Conservation (phyloP, 202 grass and related monocot species). For the Schoenoplectus tabernaemontani region DNA sequence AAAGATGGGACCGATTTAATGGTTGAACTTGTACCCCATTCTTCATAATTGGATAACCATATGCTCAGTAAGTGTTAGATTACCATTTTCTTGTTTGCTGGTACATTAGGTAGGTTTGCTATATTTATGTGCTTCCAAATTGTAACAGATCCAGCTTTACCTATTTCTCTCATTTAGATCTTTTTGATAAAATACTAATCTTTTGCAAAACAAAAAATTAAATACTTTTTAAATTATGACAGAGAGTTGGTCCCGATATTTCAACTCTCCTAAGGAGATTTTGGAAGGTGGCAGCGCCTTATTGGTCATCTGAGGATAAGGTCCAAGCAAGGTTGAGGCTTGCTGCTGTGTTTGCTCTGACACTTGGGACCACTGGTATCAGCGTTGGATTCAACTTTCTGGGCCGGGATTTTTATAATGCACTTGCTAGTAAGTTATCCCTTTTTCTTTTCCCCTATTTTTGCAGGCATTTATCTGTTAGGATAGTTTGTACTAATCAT, state of each 20-base stretch:
- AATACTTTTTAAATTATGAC: conserved; percentile 1
- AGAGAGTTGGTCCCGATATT: conserved; percentile 52
- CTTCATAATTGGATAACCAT: neutral
- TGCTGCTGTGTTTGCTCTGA: conserved; percentile 76
- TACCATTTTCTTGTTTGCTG: neutral
- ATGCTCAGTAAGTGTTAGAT: neutral
- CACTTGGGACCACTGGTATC: conserved; percentile 79
- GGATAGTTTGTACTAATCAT: conserved; percentile 2
- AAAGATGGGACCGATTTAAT: neutral
- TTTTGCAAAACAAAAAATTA: neutral
- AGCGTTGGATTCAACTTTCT: conserved; percentile 97
- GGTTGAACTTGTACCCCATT: neutral
- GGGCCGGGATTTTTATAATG: conserved; percentile 92
- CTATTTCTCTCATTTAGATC: neutral
- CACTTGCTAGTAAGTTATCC: conserved; percentile 63
- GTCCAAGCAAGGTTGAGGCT: conserved; percentile 81
- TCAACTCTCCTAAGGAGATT: conserved; percentile 67
- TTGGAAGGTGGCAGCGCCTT: conserved; percentile 90
- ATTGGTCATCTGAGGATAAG: conserved; percentile 95
- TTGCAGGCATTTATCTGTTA: neutral
- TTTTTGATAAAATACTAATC: conserved; percentile 14
- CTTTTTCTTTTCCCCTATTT: neutral
- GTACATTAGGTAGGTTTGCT: neutral
- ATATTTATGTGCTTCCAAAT: neutral
- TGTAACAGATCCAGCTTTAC: neutral